Base-by-base conservation (phyloP, 2,329 filamentous ascomycete species). In the Davidsoniella eucalypti region DNA sequence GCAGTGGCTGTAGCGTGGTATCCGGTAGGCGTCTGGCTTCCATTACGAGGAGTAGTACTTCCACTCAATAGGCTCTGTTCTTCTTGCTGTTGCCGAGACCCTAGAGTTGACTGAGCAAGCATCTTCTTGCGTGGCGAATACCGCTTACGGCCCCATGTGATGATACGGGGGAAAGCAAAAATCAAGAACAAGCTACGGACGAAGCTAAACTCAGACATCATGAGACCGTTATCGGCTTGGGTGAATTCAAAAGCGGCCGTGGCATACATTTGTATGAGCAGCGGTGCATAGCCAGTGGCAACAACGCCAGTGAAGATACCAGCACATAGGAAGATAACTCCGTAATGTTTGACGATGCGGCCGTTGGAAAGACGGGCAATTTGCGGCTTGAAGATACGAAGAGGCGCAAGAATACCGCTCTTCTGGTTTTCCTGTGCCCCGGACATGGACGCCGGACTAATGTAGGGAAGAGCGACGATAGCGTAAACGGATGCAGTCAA, bases 241-340 rank as follows among this genome's bases (percentile, higher is more conserved):
- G 64, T 64, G 52, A 78, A 78, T 52, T 67, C 64, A 54, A 77
- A 78, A 0, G 64, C 65, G 1, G 73, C 69, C 0, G 74, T 76
- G 2, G 72, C 72, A 50, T 76, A 78, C 66, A 78, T 69, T 54
- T 78, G 75, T 29, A 78, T 69, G 0, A 85, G 63, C 0, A 75
- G 67, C 0, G 78, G 75, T 0, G 80, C 78, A 51, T 82, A 85
- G 1, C 78, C 79, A 0, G 81, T 84, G 0, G 81, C 80, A 1
- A 74, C 70, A 0, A 84, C 78, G 0, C 76, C 80, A 0, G 82
- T 62, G 52, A 83, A 85, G 2, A 82, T 78, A 1, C 81, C 81
- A 0, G 69, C 63, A 17, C 77, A 80, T 2, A 85, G 69, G 1
- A 83, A 72, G 2, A 81, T 62, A 0, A 82, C 69, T 1, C 81